Conservation (phyloP, 2,329 filamentous ascomycete species). For the Chrysoporthe deuterocubensis region DNA sequence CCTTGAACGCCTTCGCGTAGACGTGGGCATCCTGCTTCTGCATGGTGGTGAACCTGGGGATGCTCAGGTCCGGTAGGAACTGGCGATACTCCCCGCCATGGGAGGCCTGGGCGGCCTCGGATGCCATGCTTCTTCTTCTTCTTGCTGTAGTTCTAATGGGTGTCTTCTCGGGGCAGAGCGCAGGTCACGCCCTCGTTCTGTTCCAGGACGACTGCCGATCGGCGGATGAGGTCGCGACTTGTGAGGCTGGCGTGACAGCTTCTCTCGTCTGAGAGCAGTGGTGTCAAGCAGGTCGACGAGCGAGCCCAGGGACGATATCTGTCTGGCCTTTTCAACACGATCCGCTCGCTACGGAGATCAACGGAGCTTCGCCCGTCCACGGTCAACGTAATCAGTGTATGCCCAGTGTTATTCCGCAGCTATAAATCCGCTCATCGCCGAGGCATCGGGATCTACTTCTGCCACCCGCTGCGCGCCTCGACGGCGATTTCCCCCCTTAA, state of each 20-base stretch:
- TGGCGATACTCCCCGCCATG: constrained; percentile 52
- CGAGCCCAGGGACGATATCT: neutral
- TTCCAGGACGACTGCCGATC: neutral
- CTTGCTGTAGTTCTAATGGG: neutral
- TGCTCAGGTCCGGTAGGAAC: constrained; percentile 65
- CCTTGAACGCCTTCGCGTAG: constrained; percentile 65
- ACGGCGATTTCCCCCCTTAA: neutral
- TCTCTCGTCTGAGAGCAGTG: neutral
- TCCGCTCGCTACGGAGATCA: neutral
- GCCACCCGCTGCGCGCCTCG: constrained; percentile 1
- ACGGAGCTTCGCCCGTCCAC: neutral
- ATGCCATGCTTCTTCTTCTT: constrained; percentile 12
- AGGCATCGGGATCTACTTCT: constrained; percentile 24
- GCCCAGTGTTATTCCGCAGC: constrained; percentile 5
- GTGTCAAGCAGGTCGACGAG: neutral
- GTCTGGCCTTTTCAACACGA: neutral
- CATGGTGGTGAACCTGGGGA: constrained; percentile 65
- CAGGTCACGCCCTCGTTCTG: neutral
- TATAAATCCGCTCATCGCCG: constrained; percentile 21
- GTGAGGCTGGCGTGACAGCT: neutral
- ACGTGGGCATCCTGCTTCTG: constrained; percentile 64
- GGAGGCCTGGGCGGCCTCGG: constrained; percentile 11
- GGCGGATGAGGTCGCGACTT: neutral
- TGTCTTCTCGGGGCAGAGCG: no score
- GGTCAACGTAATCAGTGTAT: neutral